These are phyloP conservation scores for Pleurotus tuber-regium DNA, from an alignment of 768 basidiomycete species.

Conservation along the genomic window DNA sequence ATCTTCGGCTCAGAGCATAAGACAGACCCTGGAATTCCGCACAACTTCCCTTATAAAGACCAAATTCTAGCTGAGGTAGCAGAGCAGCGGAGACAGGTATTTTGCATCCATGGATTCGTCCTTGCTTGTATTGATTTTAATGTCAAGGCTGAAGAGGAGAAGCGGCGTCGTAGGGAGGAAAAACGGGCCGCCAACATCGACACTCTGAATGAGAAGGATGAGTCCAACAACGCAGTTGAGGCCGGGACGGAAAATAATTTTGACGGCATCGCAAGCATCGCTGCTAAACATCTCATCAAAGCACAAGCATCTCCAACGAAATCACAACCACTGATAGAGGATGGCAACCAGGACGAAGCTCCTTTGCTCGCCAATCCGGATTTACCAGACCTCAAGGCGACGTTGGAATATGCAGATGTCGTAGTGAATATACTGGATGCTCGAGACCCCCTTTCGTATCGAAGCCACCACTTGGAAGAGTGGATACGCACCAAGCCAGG, in stretches of 20 bases:
- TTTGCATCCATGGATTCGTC: conserved; percentile 17
- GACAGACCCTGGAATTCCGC: conserved; percentile 93
- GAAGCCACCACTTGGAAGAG: conserved; percentile 63
- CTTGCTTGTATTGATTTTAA: neutral
- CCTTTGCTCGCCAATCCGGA: conserved; percentile 65
- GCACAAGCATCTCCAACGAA: conserved; percentile 32
- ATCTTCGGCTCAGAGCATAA: conserved; percentile 50
- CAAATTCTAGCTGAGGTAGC: conserved; percentile 89
- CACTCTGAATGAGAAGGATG: conserved; percentile 19
- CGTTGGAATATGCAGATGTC: conserved; percentile 76
- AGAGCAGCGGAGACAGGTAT: conserved; percentile 72
- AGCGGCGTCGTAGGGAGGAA: conserved; percentile 61
- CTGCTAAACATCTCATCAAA: conserved; percentile 35
- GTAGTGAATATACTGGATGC: conserved; percentile 81
- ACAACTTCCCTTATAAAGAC: conserved; percentile 92
- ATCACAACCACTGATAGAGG: conserved; percentile 25
- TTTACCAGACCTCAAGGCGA: conserved; percentile 59
- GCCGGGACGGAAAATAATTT: conserved; percentile 33
- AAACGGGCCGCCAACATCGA: conserved; percentile 42
- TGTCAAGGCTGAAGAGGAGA: conserved; percentile 73
- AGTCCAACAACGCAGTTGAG: conserved; percentile 25
- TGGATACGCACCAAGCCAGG: conserved; percentile 38
- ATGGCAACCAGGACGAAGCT: conserved; percentile 50
- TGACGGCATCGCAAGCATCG: conserved; percentile 45
- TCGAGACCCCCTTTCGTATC: conserved; percentile 72